phyloP scores from a whole-genome alignment of 176 grass and related monocot genomes.

The Panicum miliaceum region DNA sequence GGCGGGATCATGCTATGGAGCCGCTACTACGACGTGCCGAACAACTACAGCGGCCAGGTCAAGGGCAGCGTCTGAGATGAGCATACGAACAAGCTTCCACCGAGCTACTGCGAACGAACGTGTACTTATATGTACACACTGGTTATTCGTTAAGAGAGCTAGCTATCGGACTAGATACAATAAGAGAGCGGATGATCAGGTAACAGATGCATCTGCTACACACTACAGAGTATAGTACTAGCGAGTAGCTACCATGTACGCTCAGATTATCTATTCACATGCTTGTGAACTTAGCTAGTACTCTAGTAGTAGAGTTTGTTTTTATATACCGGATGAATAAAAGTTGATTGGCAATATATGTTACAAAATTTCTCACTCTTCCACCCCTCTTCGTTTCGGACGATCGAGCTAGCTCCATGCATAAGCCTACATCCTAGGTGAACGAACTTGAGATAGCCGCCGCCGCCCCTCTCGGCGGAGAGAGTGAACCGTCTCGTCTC shows the following conservation, averaged over 20 bases:
- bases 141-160: neutral
- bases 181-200: neutral
- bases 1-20: constrained; percentile 78
- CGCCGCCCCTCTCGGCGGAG: no score
- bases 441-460: no score
- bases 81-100: neutral
- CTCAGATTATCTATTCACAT: neutral
- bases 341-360: no score
- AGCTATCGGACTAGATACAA: neutral
- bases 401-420: no score
- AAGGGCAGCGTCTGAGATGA: constrained; percentile 37
- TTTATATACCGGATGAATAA: no score
- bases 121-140: neutral
- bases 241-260: neutral
- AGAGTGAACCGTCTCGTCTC: no score
- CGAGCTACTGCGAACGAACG: neutral
- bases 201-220: neutral
- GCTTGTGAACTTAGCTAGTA: no score
- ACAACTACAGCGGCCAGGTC: constrained; percentile 57
- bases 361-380: no score
- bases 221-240: neutral
- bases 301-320: no score
- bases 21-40: constrained; percentile 49
- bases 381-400: no score
- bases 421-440: no score